Conservation (phyloP, 108 stramenopile species). For the Schizochytrium sp. region DNA sequence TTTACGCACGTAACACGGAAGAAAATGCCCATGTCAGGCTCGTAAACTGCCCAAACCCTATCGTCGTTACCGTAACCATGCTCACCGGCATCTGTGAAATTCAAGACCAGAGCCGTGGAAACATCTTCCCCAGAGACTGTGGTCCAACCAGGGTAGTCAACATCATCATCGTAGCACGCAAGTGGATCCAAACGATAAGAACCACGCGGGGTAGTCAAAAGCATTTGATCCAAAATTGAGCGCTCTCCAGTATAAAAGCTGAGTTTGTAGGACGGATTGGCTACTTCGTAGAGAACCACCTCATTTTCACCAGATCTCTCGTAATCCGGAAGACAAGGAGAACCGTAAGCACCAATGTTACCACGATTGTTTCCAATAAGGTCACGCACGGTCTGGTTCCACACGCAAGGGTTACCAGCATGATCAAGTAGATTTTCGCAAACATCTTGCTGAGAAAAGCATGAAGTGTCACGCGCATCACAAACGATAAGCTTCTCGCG, state of each 20-base stretch:
- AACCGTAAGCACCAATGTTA: background rate
- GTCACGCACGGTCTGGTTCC: background rate
- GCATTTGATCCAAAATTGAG: background rate
- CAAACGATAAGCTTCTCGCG: slow-evolving; percentile 49
- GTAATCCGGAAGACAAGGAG: slow-evolving; percentile 14
- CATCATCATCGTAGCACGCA: background rate
- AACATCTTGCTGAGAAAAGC: slow-evolving; percentile 13
- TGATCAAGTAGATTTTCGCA: slow-evolving; percentile 39
- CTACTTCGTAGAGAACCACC: background rate
- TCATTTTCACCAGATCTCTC: background rate
- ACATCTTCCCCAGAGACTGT: background rate
- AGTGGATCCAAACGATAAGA: background rate
- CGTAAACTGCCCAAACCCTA: background rate
- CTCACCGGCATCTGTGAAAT: background rate
- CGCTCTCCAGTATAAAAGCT: slow-evolving; percentile 1
- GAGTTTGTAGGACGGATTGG: background rate
- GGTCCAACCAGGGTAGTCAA: background rate
- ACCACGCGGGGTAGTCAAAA: background rate
- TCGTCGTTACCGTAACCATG: background rate
- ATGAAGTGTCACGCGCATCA: slow-evolving; percentile 6
- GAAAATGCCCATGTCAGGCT: slow-evolving; percentile 1
- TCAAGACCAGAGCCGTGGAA: background rate
- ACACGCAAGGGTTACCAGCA: slow-evolving; percentile 3
- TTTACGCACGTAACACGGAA: slow-evolving; percentile 22
- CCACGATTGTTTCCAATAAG: background rate